These are phyloP conservation scores for Fagus sylvatica DNA, from an alignment of 306 rosid species.

Conservation along the genomic window DNA sequence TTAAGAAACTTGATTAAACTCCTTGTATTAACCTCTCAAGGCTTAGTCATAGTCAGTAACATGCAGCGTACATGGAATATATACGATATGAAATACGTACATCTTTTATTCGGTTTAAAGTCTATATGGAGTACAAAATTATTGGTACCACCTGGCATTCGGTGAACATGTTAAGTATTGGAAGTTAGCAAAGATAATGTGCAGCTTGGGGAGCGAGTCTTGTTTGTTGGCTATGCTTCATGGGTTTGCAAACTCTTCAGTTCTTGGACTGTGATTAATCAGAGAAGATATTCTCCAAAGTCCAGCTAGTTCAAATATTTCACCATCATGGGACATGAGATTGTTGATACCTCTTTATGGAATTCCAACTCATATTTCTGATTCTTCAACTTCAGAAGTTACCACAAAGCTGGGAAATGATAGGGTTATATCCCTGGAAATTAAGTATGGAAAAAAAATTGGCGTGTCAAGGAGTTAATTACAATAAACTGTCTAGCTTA, in stretches of 20 bases:
- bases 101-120: too few relatives aligned
- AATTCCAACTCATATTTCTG: slow-evolving; percentile 29
- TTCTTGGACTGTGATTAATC: background rate
- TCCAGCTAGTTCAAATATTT: background rate
- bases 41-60: too few relatives aligned
- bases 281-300: background rate
- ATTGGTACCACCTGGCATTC: background rate
- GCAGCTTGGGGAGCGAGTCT: slow-evolving; percentile 11
- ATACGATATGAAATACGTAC: too few relatives aligned
- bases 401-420: slow-evolving; percentile 81
- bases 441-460: background rate
- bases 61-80: too few relatives aligned
- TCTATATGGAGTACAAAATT: background rate
- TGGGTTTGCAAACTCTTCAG: background rate
- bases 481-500: background rate
- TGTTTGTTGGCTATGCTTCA: slow-evolving; percentile 5
- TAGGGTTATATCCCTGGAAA: slow-evolving; percentile 74
- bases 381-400: slow-evolving; percentile 63
- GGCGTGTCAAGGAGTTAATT: slow-evolving; percentile 10
- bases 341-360: slow-evolving; percentile 5
- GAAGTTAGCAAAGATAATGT: slow-evolving; percentile 1
- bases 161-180: background rate
- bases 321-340: slow-evolving; percentile 9
- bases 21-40: too few relatives aligned
- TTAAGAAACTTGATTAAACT: too few relatives aligned